Base-by-base conservation (phyloP, 768 basidiomycete species). In the Auriscalpium microsporum region DNA sequence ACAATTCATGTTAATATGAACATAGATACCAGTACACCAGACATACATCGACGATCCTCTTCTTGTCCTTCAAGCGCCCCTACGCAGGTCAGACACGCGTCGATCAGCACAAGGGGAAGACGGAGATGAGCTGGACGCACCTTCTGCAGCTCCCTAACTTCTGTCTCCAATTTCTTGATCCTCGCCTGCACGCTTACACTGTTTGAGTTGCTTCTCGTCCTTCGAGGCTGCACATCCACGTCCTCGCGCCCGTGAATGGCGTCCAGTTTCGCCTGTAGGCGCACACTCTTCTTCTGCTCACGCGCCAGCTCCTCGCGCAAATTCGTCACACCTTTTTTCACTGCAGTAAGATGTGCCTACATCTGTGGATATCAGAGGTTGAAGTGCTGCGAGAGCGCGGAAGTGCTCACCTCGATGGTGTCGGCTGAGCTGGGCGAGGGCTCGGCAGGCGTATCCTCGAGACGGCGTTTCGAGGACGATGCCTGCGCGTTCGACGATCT, bases 171-270 rank as follows among this genome's bases (percentile, higher is more conserved):
- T 37, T 40, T 45, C 21, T 21, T 48, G 14, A 19, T 48, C 46
- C 21, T 11, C 13, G 23, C 17, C 13, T 48, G 46, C 28, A 28
- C 28, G 28, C 2, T 28, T 3, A 48, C 7, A 11, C 4, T 19
- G 16, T 19, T 23, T 13, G 46, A n/a, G 14, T 13, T 19, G 13
- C 23, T 35, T 19, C 36, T 52, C 10, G 38, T 40, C 17, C 52
- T 37, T 23, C 33, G n/a, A 11, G 65, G 67, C 55, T 65, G 65
- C 19, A 64, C 37, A 5, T 55, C 54, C 17, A 48, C 58, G 37
- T 64, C 60, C 37, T 66, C 64, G 4, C 52, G 52, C 17, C 62
- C 45, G 19, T 55, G 38, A 9, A 65, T 36, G 11, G 36, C 53
- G 36, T 65, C 63, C 11, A 62, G 48, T 36, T 60, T 55, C 16